Conservation (phyloP, 768 basidiomycete species). For the Clavulina sp. region DNA sequence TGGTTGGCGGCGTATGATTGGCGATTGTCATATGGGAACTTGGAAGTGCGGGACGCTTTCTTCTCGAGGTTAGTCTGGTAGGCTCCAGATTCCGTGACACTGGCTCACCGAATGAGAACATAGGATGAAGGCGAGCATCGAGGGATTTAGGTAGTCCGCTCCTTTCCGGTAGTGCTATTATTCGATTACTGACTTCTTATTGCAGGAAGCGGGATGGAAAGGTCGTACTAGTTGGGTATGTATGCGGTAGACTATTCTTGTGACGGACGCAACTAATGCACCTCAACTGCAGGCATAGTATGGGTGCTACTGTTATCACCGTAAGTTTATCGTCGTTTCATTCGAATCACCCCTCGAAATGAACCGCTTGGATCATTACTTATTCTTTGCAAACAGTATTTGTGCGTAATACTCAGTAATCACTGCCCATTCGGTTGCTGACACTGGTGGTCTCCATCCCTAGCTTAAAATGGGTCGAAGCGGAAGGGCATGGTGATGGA, state of each 20-base stretch:
- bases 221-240: slow-evolving; percentile 46
- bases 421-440: too few relatives aligned
- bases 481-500: slow-evolving; percentile 59
- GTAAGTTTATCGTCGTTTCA: too few relatives aligned
- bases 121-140: slow-evolving; percentile 10
- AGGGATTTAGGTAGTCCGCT: slow-evolving; percentile 6
- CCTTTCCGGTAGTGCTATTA: neutral
- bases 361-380: neutral
- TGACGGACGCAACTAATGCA: neutral
- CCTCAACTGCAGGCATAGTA: slow-evolving; percentile 2
- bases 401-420: neutral
- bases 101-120: neutral
- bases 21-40: slow-evolving; percentile 74
- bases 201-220: slow-evolving; percentile 54
- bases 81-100: neutral
- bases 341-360: neutral
- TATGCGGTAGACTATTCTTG: neutral
- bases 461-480: slow-evolving; percentile 96
- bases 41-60: slow-evolving; percentile 82
- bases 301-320: slow-evolving; percentile 1
- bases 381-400: slow-evolving; percentile 69
- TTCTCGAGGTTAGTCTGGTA: slow-evolving; percentile 46
- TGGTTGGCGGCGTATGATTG: slow-evolving; percentile 81
- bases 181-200: neutral
- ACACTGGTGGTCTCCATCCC: too few relatives aligned